These are phyloP conservation scores for Hansenula lynferdii DNA, from an alignment of 1,139 yeast species.

Conservation along the genomic window DNA sequence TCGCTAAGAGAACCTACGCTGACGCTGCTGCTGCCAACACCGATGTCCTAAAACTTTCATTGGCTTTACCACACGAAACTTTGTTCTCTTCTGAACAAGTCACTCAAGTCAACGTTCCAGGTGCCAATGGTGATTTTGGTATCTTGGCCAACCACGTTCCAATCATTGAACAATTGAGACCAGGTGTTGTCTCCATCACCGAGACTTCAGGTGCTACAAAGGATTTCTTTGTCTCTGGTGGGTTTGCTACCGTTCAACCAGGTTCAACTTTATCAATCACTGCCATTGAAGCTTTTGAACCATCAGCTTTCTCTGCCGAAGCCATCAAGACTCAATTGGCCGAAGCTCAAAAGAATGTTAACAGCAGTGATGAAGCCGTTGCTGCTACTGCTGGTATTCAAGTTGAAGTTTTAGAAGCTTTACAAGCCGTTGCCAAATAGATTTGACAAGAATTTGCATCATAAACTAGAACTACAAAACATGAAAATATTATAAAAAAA, in stretches of 20 bases:
- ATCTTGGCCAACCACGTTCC: constrained; percentile 98
- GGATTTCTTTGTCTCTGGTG: constrained; percentile 90
- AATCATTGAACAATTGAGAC: constrained; percentile 92
- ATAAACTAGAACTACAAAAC: background rate
- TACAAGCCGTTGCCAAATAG: constrained; percentile 81
- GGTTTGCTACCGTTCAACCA: constrained; percentile 96
- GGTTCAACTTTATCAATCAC: constrained; percentile 87
- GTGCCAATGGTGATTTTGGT: constrained; percentile 96
- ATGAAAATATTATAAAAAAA: background rate
- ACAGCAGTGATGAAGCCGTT: constrained; percentile 79
- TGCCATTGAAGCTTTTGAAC: constrained; percentile 93
- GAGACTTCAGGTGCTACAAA: constrained; percentile 73
- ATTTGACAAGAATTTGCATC: background rate
- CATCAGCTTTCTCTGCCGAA: constrained; percentile 81
- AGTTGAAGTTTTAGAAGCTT: constrained; percentile 94
- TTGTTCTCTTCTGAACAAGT: constrained; percentile 32
- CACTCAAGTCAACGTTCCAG: constrained; percentile 94
- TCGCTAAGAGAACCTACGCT: constrained; percentile 80
- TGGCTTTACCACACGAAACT: constrained; percentile 82
- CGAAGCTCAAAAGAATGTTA: constrained; percentile 91
- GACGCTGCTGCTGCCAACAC: constrained; percentile 48
- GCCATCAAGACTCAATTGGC: constrained; percentile 78
- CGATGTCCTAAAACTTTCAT: constrained; percentile 80
- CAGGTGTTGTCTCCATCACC: constrained; percentile 92
- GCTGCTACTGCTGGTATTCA: constrained; percentile 96